phyloP scores from a whole-genome alignment of 2,329 filamentous ascomycete genomes.

The Alternaria solani region DNA sequence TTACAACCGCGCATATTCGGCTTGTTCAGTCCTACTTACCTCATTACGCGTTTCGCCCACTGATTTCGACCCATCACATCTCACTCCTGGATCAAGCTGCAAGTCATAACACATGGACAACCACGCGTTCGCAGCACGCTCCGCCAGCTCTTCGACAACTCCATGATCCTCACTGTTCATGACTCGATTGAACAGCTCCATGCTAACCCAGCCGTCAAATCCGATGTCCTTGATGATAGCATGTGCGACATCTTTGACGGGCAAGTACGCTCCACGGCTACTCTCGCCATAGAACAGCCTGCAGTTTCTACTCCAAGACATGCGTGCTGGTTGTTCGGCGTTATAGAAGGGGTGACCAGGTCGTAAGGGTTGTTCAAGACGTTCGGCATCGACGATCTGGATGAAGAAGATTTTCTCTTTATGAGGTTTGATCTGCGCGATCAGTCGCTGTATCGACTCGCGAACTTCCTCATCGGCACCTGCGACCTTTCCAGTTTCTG shows the following conservation, averaged over 20 bases:
- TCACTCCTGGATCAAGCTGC: conserved; percentile 23
- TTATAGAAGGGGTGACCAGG: conserved; percentile 67
- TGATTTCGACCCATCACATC: neutral
- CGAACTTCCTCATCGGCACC: conserved; percentile 65
- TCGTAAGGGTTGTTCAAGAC: conserved; percentile 65
- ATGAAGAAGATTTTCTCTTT: conserved; percentile 75
- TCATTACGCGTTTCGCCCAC: neutral
- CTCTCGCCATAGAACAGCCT: conserved; percentile 72
- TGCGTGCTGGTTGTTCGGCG: conserved; percentile 66
- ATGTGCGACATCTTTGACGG: conserved; percentile 67
- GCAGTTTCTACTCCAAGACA: conserved; percentile 83
- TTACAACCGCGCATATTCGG: conserved; percentile 15
- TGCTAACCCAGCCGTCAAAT: conserved; percentile 74
- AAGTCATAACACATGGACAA: conserved; percentile 56
- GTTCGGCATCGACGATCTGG: conserved; percentile 78
- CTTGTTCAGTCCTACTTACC: neutral
- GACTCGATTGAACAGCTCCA: conserved; percentile 72
- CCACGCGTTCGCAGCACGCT: conserved; percentile 62
- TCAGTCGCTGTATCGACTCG: conserved; percentile 64
- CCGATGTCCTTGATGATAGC: conserved; percentile 70
- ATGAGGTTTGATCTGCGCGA: conserved; percentile 61
- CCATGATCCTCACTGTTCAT: conserved; percentile 62
- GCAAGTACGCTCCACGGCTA: conserved; percentile 71
- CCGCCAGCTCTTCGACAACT: conserved; percentile 65
- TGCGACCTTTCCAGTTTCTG: conserved; percentile 59